phyloP scores from a whole-genome alignment of 192 early-diverging fungal genomes.

The Entomortierella chlamydospora region DNA sequence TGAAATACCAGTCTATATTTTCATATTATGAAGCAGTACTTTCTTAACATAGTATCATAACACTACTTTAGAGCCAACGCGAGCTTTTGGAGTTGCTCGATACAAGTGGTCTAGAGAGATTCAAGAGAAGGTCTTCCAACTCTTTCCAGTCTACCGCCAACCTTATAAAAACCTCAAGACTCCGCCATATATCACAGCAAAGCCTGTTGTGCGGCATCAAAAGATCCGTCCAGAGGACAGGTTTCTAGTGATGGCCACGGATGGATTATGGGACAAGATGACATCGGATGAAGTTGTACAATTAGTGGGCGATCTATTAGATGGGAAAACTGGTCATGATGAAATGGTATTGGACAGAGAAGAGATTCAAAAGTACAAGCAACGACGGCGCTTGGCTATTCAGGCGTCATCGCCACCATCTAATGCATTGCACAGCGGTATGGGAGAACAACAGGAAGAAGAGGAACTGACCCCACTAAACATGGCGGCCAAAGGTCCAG shows the following conservation, averaged over 20 bases:
- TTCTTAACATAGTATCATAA: neutral
- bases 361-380: constrained; percentile 16
- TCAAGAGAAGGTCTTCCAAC: constrained; percentile 63
- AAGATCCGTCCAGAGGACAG: constrained; percentile 68
- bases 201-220: constrained; percentile 74
- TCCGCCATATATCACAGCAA: constrained; percentile 82
- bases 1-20: constrained; percentile 4
- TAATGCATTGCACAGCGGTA: neutral
- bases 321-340: constrained; percentile 46
- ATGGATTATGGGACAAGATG: constrained; percentile 86
- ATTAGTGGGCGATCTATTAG: constrained; percentile 58
- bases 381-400: neutral
- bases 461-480: constrained; percentile 31
- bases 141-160: constrained; percentile 59
- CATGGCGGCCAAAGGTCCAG: constrained; percentile 20
- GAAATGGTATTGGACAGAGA: constrained; percentile 30
- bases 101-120: constrained; percentile 79
- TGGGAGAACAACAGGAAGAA: constrained; percentile 3
- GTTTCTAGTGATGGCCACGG: constrained; percentile 84
- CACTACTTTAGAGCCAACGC: constrained; percentile 56
- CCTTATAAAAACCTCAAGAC: constrained; percentile 64
- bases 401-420: neutral
- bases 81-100: constrained; percentile 75
- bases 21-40: neutral
- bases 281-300: constrained; percentile 70